Evolutionary conservation across 1,284 basidiomycete species (phyloP), one percentile per base, ranked within the genome.

Genomic region (Phaffia rhodozyma): DNA sequence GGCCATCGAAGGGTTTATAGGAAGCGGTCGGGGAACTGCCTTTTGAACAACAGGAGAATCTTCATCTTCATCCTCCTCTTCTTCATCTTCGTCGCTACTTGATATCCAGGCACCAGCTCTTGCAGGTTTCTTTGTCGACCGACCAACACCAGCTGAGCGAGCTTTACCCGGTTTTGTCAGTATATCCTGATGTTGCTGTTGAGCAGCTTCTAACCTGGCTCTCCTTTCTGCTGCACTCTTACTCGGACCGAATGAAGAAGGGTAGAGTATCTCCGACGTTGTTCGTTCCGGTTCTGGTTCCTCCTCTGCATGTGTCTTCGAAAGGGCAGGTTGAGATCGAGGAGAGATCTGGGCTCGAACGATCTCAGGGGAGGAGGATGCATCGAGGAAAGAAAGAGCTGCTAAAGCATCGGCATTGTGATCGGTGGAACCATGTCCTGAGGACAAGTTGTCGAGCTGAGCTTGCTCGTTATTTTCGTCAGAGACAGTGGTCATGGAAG

Each of bases 201-300:
- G 72, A 1, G 71, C 70, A 25, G 86, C 87, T 71, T 91, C 84
- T 18, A 81, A 80, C 73, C 86, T 87, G 16, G 87, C 86, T 70
- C 89, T 87, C 60, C 91, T 81, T 71, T 93, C 84, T 27, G 83
- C 82, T 27, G 88, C 90, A 67, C 85, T 83, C 71, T 82, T 86
- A 20, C 87, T 87, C 0, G 85, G 86, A 0, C 89, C 86, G 70
- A 93, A 93, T 2, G 90, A 91, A 0, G 89, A 91, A 56, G 64
- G 64, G 56, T 50, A 66, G 23, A n/a, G 65, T 49, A 57, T 20
- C 23, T n/a, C 32, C 7, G 69, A 55, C 1, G 73, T 55, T 66
- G 51, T 58, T 61, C 9, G 34, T 18, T 16, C 34, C 62, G 51
- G 66, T 20, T 59, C 43, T 43, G 13, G 38, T 11, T 43, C 38